Base-by-base conservation (phyloP, 2,329 filamentous ascomycete species). In the Aspergillus versicolor region DNA sequence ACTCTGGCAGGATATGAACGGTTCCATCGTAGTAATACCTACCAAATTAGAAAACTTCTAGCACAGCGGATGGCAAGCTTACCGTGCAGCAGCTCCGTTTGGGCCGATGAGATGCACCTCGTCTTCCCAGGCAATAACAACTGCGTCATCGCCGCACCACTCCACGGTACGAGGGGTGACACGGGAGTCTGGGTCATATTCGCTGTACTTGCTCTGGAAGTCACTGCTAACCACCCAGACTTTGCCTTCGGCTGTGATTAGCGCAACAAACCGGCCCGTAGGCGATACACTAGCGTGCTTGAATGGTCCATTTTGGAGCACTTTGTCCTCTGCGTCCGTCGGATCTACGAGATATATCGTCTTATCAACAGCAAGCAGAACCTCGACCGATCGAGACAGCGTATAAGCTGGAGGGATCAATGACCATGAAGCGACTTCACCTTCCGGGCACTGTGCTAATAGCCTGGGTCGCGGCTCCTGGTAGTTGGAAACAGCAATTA, bases 91-190 rank as follows among this genome's bases (percentile, higher is more conserved):
- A 9, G 89, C 84, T 43, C 91, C 91, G 38, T 88, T 89, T 0
- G 92, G 91, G 0, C 93, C 94, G 59, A 99, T 89, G 27, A 99
- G 82, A 69, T 97, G 94, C 4, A 99, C 88, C 73, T 99, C 94
- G 69, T 99, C 94, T 70, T 97, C 94, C 94, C 94, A 99, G 0
- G 92, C 92, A 66, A 99, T 86, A 27, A 96, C 85, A 3, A 94
- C 89, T 13, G 92, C 91, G 73, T 97, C 93, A 67, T 94, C 93
- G 5, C 94, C 94, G 73, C 94, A 99, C 94, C 94, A 99, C 67
- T 94, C 88, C 60, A 99, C 83, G 62, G 94, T 91, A 66, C 91
- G 89, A 3, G 94, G 94, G 1, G 88, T 82, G 5, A 91, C 96
- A 72, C 88, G 89, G 9, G 91, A 92, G 64, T 88, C 88, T 1